phyloP scores from a whole-genome alignment of 805 yeast species.

The Sugiyamaella valdiviana region DNA sequence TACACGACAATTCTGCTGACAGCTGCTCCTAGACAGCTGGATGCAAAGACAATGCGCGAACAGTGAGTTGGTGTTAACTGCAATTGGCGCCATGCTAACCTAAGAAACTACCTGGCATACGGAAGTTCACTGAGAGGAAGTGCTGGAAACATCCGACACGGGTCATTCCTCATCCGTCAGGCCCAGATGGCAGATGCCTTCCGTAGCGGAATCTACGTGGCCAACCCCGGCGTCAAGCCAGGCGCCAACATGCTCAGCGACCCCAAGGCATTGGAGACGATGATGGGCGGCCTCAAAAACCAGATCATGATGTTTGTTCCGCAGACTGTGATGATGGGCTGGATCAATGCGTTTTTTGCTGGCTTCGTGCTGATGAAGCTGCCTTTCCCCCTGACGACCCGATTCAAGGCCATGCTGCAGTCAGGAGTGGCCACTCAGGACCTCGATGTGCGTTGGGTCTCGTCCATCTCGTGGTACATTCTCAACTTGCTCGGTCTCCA shows the following conservation, averaged over 20 bases:
- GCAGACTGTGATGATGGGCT: constrained; percentile 90
- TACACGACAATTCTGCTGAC: constrained; percentile 53
- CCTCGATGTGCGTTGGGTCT: constrained; percentile 85
- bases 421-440: constrained; percentile 78
- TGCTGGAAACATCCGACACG: constrained; percentile 43
- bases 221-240: constrained; percentile 39
- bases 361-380: constrained; percentile 83
- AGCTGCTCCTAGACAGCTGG: constrained; percentile 52
- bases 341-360: constrained; percentile 90
- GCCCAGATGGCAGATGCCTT: constrained; percentile 43
- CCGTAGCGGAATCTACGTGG: constrained; percentile 49
- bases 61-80: constrained; percentile 30
- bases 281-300: constrained; percentile 72
- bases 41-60: constrained; percentile 49
- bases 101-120: constrained; percentile 51
- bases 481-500: constrained; percentile 77
- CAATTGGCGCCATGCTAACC: not conserved
- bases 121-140: constrained; percentile 54
- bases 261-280: constrained; percentile 61
- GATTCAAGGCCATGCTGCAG: constrained; percentile 90
- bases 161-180: constrained; percentile 51
- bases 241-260: constrained; percentile 59
- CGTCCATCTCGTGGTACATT: constrained; percentile 93
- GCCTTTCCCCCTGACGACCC: constrained; percentile 85
- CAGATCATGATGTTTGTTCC: constrained; percentile 82